Evolutionary conservation across 129 eudicot genomes (phyloP).

Genomic region (Saussurea involucrata): DNA sequence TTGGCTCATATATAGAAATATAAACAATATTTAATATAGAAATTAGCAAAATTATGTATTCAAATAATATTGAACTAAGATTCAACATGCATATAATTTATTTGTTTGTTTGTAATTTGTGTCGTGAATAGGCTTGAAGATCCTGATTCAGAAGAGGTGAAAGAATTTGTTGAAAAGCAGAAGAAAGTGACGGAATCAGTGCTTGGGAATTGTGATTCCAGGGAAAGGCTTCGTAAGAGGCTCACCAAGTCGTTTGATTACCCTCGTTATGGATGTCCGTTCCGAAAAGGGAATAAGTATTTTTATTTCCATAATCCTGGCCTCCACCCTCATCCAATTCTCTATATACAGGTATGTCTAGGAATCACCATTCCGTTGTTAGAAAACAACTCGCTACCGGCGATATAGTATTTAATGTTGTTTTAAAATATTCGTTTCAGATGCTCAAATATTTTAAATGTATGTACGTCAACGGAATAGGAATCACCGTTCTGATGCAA

Average conservation of each 20-base stretch:
- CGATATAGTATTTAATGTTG: neutral
- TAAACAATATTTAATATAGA: no score
- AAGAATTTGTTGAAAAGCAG: constrained; percentile 65
- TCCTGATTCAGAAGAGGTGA: constrained; percentile 80
- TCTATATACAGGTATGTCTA: constrained; percentile 90
- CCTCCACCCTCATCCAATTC: constrained; percentile 71
- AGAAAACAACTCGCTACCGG: no score
- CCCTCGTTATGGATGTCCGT: constrained; percentile 72
- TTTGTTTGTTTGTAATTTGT: neutral
- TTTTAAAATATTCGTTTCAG: neutral
- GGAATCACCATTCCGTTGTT: no score
- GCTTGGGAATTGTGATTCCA: constrained; percentile 49
- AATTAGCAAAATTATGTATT: neutral
- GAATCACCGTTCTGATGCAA: neutral
- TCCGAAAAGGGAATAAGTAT: constrained; percentile 60
- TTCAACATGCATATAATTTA: neutral
- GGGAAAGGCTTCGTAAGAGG: constrained; percentile 63
- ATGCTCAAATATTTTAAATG: neutral
- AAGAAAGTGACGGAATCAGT: constrained; percentile 61
- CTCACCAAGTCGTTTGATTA: constrained; percentile 63
- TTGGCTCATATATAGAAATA: neutral
- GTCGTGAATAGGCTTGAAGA: constrained; percentile 93
- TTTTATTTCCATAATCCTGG: constrained; percentile 94
- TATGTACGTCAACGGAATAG: neutral
- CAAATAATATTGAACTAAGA: neutral